Conservation (phyloP, 129 eudicot genomes). For the Flaveria brownii region DNA sequence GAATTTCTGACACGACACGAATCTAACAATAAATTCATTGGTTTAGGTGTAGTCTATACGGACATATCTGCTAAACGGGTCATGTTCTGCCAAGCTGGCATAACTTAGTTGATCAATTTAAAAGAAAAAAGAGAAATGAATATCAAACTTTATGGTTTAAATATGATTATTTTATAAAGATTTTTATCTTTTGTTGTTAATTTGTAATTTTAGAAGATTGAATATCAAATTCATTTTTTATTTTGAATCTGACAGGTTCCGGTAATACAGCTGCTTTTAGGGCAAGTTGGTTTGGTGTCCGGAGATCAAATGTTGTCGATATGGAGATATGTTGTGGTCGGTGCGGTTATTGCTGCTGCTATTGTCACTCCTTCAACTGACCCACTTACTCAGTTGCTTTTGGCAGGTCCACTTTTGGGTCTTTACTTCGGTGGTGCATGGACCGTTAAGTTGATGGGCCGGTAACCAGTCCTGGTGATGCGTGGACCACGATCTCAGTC, state of each 20-base stretch:
- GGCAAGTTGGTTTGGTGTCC: slow-evolving; percentile 83
- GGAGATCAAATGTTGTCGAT: slow-evolving; percentile 95
- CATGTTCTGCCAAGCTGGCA: background rate
- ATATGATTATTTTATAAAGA: no score
- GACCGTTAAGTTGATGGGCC: slow-evolving; percentile 74
- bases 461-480: slow-evolving; percentile 70
- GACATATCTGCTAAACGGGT: background rate
- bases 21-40: background rate
- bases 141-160: no score
- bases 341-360: slow-evolving; percentile 92
- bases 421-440: slow-evolving; percentile 95
- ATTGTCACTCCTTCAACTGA: slow-evolving; percentile 94
- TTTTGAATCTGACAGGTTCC: slow-evolving; percentile 58
- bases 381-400: slow-evolving; percentile 89
- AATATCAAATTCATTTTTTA: background rate
- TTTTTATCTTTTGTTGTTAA: no score
- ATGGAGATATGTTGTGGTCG: slow-evolving; percentile 98
- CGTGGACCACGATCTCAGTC: slow-evolving; percentile 28
- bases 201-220: no score
- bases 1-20: background rate
- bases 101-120: background rate
- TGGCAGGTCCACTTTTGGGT: slow-evolving; percentile 93
- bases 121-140: background rate
- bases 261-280: slow-evolving; percentile 79
- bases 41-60: background rate